Evolutionary conservation across 148 eudicot species (phyloP), one percentile per base, ranked within the genome.

Genomic region (Pouteria glomerata): DNA sequence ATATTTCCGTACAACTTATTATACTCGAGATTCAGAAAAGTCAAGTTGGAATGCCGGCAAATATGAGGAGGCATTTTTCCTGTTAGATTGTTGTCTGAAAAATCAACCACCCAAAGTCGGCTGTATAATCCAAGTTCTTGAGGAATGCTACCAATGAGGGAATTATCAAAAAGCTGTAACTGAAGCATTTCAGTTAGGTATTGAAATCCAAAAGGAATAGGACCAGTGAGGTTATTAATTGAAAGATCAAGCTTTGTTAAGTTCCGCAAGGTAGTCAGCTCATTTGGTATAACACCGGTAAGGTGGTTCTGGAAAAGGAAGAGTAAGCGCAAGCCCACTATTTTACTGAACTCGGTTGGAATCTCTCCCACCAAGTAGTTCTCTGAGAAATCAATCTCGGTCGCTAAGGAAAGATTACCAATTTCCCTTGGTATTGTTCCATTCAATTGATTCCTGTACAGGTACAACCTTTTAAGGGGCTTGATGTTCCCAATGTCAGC

Each of bases 301-400:
- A 95, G 92, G 76, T 83, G 78, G 77, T 95, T 95, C 66, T 89
- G 80, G 57, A 95, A 95, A 82, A 95, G 88, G 74, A 81, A 85
- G 13, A 95, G 87, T 26, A 95, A 81, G 27, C 57, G 41, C 24
- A 95, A 79, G 73, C 84, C 83, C 63, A 74, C 79, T 73, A 91
- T 83, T 44, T 64, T 86, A 67, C 84, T 77, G 14, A 95, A 69
- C 76, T 95, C 94, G 2, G 69, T 57, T 57, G 99, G 99, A 72
- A 95, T 95, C 78, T 79, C 83, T 53, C 99, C 97, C 0, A 75
- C 71, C 75, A 95, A 65, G 63, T 47, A 37, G 70, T 95, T 95
- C 81, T 95, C 96, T 0, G 99, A 95, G 75, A 95, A 92, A 75
- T 95, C 97, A 12, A 95, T 91, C 69, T 95, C 90, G 1, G 62